Conservation (phyloP, 2,329 filamentous ascomycete species). For the Colletotrichum costaricense region DNA sequence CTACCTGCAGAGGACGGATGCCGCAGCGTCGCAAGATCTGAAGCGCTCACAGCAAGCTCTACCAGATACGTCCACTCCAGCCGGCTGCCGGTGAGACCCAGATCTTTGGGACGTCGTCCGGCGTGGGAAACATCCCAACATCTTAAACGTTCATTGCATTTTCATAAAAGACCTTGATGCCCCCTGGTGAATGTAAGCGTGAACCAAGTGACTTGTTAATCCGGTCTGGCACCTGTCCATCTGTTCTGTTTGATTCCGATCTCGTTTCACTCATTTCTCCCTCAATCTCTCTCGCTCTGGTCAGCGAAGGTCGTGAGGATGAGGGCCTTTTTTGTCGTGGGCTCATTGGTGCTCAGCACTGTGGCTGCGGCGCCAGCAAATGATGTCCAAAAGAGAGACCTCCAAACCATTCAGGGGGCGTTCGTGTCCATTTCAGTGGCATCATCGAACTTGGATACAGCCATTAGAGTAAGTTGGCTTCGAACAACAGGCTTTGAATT, state of each 20-base stretch:
- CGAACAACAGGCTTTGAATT: background rate
- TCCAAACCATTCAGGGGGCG: background rate
- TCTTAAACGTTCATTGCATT: background rate
- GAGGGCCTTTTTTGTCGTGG: background rate
- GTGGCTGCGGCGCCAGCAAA: background rate
- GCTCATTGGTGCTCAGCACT: background rate
- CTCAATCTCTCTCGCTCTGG: background rate
- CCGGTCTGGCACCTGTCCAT: background rate
- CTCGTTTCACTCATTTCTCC: background rate
- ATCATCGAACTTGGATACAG: slow-evolving; percentile 7
- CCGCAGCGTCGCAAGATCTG: background rate
- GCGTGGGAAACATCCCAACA: background rate
- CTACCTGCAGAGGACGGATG: background rate
- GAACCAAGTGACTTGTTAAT: background rate
- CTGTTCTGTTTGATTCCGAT: background rate
- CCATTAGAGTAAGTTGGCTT: background rate
- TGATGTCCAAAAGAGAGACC: background rate
- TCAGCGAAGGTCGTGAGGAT: background rate
- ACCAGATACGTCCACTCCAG: background rate
- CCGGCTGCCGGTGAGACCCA: background rate
- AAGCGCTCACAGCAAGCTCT: slow-evolving; percentile 12
- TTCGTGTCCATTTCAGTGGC: slow-evolving; percentile 7
- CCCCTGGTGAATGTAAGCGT: background rate
- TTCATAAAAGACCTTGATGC: background rate
- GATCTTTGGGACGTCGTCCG: background rate